Evolutionary conservation across 345 rosid genomes (phyloP).

Genomic region (Excoecaria cochinchinensis): DNA sequence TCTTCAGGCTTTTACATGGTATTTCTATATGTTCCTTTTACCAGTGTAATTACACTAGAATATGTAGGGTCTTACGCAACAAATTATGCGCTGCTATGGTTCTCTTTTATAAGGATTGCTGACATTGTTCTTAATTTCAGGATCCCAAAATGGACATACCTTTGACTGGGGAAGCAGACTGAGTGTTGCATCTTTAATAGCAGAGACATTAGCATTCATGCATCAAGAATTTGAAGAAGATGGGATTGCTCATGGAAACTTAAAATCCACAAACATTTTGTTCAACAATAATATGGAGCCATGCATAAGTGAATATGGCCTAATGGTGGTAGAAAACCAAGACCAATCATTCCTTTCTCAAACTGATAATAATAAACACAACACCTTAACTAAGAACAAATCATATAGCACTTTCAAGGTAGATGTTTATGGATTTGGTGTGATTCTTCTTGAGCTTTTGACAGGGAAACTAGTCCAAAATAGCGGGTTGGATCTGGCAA

Average conservation of each 20-base stretch:
- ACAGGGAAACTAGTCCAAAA: constrained; percentile 54
- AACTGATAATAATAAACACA: constrained; percentile 12
- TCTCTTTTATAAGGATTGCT: neutral
- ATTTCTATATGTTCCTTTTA: constrained; percentile 9
- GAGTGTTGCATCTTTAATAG: constrained; percentile 35
- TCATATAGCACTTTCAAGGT: constrained; percentile 26
- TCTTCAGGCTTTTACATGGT: constrained; percentile 62
- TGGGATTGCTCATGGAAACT: constrained; percentile 58
- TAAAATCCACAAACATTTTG: constrained; percentile 58
- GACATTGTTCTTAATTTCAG: constrained; percentile 27
- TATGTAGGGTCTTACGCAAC: no score
- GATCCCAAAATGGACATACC: constrained; percentile 33
- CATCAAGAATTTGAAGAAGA: constrained; percentile 42
- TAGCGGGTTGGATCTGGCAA: constrained; percentile 44
- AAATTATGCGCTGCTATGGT: no score
- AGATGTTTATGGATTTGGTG: constrained; percentile 46
- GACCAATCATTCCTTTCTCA: constrained; percentile 21
- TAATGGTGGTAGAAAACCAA: constrained; percentile 36
- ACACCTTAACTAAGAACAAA: neutral
- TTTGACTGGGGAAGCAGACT: constrained; percentile 59
- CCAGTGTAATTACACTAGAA: neutral
- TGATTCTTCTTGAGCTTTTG: constrained; percentile 62
- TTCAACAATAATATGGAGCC: constrained; percentile 51
- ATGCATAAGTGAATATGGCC: constrained; percentile 57
- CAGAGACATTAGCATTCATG: constrained; percentile 46